A percentile compares a stretch with the other conserved stretches of the same genome.
phyloP scores from a whole-genome alignment of 768 basidiomycete species.

The Lactarius pseudohatsudake region DNA sequence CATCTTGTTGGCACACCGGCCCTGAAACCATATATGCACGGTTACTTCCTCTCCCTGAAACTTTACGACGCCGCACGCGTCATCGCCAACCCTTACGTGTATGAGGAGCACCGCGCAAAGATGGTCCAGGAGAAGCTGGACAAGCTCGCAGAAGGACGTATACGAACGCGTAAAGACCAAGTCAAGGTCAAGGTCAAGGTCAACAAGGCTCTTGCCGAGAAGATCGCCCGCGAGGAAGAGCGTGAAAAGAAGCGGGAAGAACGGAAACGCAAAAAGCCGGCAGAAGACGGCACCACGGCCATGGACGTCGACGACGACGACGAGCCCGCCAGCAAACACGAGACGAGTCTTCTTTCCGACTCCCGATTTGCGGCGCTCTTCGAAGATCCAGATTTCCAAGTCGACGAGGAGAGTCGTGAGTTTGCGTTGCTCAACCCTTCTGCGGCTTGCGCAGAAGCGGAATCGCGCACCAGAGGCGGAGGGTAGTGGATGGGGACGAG shows the following conservation, averaged over 20 bases:
- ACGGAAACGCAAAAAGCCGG: conserved; percentile 48
- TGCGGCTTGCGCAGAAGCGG: conserved; percentile 54
- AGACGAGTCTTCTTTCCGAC: conserved; percentile 68
- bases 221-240: conserved; percentile 67
- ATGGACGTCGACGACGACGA: conserved; percentile 38
- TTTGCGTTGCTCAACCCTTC: conserved; percentile 94
- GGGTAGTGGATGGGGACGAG: conserved; percentile 25
- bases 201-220: conserved; percentile 85
- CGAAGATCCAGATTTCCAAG: conserved; percentile 86
- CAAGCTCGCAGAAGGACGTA: conserved; percentile 89
- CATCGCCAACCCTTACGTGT: conserved; percentile 95
- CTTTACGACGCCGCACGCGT: conserved; percentile 94
- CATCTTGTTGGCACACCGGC: conserved; percentile 93
- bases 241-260: conserved; percentile 53
- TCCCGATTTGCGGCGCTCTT: conserved; percentile 90
- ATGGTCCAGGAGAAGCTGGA: conserved; percentile 87
- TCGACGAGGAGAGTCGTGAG: conserved; percentile 87
- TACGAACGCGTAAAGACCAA: conserved; percentile 73
- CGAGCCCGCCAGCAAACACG: conserved; percentile 35
- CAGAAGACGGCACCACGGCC: conserved; percentile 40
- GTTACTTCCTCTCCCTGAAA: conserved; percentile 95
- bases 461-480: conserved; percentile 20
- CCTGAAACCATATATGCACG: conserved; percentile 99
- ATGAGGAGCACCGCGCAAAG: conserved; percentile 90
- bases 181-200: conserved; percentile 69